Evolutionary conservation across 148 eudicot genomes (phyloP).

Genomic region (Polygonum aviculare): DNA sequence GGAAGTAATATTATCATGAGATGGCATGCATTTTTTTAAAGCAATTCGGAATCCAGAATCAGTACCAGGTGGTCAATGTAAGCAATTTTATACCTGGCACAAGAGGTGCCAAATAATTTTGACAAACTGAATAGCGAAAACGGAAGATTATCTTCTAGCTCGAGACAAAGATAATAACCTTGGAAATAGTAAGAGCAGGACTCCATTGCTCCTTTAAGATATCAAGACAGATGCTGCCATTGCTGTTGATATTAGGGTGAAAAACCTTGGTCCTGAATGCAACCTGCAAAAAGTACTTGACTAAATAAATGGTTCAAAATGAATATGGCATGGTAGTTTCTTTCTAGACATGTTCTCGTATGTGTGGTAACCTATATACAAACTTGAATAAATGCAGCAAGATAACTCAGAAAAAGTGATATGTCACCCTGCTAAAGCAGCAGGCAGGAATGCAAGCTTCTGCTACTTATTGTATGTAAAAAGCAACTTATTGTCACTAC

Average conservation of each 20-base stretch:
- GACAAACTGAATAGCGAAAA: not conserved
- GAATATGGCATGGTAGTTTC: not conserved
- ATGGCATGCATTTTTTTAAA: not conserved
- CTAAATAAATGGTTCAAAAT: not conserved
- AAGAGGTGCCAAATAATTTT: not conserved
- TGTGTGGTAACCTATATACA: not conserved
- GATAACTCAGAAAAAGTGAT: not conserved
- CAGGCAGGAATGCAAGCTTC: not conserved
- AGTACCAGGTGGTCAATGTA: not conserved
- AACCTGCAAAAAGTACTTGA: constrained; percentile 1
- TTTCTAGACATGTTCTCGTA: not conserved
- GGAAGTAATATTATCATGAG: not conserved
- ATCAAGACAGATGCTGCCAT: constrained; percentile 54
- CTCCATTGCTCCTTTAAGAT: constrained; percentile 64
- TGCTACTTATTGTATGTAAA: not conserved
- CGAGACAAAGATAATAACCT: constrained; percentile 21
- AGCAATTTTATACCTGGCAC: not conserved
- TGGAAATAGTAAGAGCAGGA: constrained; percentile 55
- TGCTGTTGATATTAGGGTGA: constrained; percentile 50
- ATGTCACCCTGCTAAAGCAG: not conserved
- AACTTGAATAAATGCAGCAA: not conserved
- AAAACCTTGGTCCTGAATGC: constrained; percentile 49
- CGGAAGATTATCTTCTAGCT: not conserved
- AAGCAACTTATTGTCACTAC: not conserved
- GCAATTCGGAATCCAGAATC: not conserved